Conservation (phyloP, 257 asterid genomes). For the Ballota nigra region DNA sequence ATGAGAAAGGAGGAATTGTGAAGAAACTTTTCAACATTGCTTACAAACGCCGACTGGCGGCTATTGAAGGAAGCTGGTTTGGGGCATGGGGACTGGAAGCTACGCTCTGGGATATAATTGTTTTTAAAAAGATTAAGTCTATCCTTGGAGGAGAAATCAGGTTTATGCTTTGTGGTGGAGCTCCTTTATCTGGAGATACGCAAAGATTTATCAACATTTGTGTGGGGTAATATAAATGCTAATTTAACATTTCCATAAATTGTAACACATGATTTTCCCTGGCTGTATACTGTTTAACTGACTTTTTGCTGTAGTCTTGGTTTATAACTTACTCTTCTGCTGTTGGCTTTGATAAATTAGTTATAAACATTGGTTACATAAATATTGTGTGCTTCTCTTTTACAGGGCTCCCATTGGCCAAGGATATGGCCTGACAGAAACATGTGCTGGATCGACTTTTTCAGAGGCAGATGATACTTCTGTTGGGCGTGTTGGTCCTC, state of each 20-base stretch:
- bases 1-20: slow-evolving; percentile 77
- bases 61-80: slow-evolving; percentile 90
- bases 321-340: slow-evolving; percentile 10
- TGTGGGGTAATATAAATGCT: slow-evolving; percentile 64
- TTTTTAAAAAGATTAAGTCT: slow-evolving; percentile 66
- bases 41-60: slow-evolving; percentile 61
- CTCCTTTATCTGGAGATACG: slow-evolving; percentile 89
- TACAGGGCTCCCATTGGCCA: slow-evolving; percentile 92
- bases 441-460: slow-evolving; percentile 92
- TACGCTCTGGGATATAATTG: slow-evolving; percentile 59
- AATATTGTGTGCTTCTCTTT: slow-evolving; percentile 9
- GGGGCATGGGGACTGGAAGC: slow-evolving; percentile 86
- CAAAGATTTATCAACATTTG: slow-evolving; percentile 95
- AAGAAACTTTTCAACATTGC: slow-evolving; percentile 72
- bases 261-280: neutral
- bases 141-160: slow-evolving; percentile 88
- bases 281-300: neutral
- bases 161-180: slow-evolving; percentile 98
- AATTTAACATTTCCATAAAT: neutral
- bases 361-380: neutral
- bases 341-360: neutral
- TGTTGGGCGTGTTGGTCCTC: slow-evolving; percentile 97
- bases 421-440: slow-evolving; percentile 94
- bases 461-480: slow-evolving; percentile 81
- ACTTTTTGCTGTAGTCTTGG: neutral